phyloP scores from a whole-genome alignment of 768 basidiomycete genomes.

The Coprinellus aureogranulatus region DNA sequence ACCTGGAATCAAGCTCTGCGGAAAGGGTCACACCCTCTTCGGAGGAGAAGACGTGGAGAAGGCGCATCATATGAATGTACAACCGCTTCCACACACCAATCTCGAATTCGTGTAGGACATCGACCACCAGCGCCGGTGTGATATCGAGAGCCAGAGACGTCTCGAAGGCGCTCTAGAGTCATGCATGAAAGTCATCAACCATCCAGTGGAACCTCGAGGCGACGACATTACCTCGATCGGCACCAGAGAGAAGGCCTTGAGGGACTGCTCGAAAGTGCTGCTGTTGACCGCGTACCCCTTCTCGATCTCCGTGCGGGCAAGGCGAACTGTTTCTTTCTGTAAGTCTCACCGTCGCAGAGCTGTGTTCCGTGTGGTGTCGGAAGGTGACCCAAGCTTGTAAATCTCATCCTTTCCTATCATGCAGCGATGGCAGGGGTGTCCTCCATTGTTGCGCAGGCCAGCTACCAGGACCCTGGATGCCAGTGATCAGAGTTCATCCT shows the following conservation, averaged over 20 bases:
- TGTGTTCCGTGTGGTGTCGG: neutral
- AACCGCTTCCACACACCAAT: constrained; percentile 36
- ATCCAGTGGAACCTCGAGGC: neutral
- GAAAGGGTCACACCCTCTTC: constrained; percentile 12
- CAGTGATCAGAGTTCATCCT: neutral
- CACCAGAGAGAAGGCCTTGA: too few species aligned
- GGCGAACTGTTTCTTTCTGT: too few species aligned
- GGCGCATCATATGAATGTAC: constrained; percentile 33
- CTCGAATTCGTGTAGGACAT: constrained; percentile 38
- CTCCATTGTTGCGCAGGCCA: neutral
- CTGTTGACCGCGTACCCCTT: too few species aligned
- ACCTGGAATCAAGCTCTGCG: constrained; percentile 24
- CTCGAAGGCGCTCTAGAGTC: neutral
- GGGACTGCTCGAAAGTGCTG: too few species aligned
- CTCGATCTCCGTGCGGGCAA: too few species aligned
- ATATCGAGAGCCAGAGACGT: constrained; percentile 8
- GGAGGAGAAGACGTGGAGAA: constrained; percentile 20
- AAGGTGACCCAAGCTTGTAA: neutral
- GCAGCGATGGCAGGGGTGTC: neutral
- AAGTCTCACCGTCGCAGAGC: neutral
- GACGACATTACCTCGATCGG: too few species aligned
- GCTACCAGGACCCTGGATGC: neutral
- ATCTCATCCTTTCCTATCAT: neutral
- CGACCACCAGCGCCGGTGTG: constrained; percentile 21
- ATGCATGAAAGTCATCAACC: neutral